A percentile compares a stretch with the other conserved stretches of the same genome.
phyloP scores from a whole-genome alignment of 306 rosid genomes.

The Nissolia schottii region DNA sequence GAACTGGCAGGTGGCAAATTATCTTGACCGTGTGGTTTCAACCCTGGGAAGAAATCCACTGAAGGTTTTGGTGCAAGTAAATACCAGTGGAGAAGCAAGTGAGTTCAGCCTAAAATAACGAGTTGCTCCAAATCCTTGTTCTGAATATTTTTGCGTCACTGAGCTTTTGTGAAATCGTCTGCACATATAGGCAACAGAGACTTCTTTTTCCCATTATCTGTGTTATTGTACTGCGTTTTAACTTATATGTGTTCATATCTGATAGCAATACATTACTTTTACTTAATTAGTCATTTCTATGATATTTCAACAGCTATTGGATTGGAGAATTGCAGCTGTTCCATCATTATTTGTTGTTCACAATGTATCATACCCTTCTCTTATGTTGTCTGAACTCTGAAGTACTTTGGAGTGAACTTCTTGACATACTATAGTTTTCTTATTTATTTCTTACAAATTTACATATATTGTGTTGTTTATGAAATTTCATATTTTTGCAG shows the following conservation, averaged over 20 bases:
- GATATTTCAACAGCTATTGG: neutral
- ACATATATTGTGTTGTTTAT: neutral
- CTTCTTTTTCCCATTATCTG: neutral
- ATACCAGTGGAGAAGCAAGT: conserved; percentile 95
- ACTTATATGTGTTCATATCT: conserved; percentile 1
- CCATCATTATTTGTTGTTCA: neutral
- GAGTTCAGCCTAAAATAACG: conserved; percentile 32
- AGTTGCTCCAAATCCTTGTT: conserved; percentile 6
- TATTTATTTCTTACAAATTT: neutral
- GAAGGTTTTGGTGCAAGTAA: conserved; percentile 79
- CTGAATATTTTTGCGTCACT: neutral
- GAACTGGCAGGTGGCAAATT: conserved; percentile 66
- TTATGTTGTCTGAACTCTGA: neutral
- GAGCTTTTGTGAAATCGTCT: neutral
- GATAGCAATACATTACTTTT: neutral
- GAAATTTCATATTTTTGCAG: conserved; percentile 38
- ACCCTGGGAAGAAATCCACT: conserved; percentile 68
- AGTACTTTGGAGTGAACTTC: neutral
- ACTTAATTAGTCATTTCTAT: neutral
- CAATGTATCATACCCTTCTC: neutral
- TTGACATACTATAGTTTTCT: neutral
- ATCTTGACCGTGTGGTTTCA: conserved; percentile 74
- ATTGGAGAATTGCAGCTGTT: neutral
- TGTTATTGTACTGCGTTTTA: neutral
- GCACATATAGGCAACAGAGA: neutral